Conservation (phyloP, 208 protist genomes). For the Strigomonas culicis region DNA sequence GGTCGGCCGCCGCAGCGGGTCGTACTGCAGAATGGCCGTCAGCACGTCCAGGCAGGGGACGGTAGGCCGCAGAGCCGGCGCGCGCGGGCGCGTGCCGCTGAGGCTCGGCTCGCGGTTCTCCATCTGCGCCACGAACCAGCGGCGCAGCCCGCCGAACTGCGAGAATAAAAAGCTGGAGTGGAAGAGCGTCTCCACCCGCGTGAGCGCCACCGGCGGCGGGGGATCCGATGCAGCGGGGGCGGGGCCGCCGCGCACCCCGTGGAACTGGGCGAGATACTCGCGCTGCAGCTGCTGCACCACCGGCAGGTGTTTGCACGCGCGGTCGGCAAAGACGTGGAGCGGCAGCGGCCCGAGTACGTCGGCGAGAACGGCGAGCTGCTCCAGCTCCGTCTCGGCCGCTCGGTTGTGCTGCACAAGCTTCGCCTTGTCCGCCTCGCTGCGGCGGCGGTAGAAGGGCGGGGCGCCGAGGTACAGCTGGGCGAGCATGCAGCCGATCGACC, state of each 20-base stretch:
- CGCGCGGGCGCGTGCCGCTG: constrained; percentile 11
- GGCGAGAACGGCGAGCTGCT: constrained; percentile 68
- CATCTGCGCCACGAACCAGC: constrained; percentile 64
- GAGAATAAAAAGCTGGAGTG: constrained; percentile 52
- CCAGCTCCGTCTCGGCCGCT: constrained; percentile 53
- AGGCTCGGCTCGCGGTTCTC: constrained; percentile 21
- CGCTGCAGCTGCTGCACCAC: constrained; percentile 37
- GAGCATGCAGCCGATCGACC: constrained; percentile 93
- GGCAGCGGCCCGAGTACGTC: constrained; percentile 70
- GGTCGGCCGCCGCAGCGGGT: constrained; percentile 62
- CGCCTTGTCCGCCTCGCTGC: constrained; percentile 4
- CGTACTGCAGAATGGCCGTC: constrained; percentile 63
- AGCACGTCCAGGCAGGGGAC: constrained; percentile 70
- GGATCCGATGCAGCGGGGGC: constrained; percentile 9
- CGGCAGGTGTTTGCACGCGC: constrained; percentile 41
- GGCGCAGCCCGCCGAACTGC: constrained; percentile 60
- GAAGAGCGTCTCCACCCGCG: constrained; percentile 51
- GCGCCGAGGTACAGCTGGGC: constrained; percentile 93
- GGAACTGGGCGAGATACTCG: constrained; percentile 1
- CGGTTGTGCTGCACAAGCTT: constrained; percentile 21
- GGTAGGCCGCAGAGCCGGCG: constrained; percentile 40
- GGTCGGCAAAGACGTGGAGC: constrained; percentile 31
- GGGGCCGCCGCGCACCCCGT: constrained; percentile 1
- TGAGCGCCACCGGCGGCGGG: constrained; percentile 17
- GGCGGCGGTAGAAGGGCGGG: constrained; percentile 70